Percentiles rank a stretch among this genome's conserved stretches.
These are phyloP conservation scores for Sclerotinia spermophila DNA, from an alignment of 2,329 filamentous ascomycete genomes.

Conservation along the genomic window DNA sequence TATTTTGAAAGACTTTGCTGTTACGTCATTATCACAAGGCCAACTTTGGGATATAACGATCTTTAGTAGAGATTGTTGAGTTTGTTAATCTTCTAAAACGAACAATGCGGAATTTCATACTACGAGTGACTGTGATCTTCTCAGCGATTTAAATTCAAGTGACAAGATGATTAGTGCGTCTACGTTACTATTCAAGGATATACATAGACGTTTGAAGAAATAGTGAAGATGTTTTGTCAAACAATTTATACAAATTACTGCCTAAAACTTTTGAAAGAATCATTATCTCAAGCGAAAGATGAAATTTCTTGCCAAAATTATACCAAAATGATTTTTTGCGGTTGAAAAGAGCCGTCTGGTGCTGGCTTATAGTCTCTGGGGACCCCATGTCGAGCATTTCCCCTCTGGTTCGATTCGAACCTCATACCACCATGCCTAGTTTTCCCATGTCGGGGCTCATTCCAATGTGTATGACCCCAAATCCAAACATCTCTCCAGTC, in stretches of 20 bases:
- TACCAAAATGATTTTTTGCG: not conserved
- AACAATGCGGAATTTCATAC: not conserved
- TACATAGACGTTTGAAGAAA: not conserved
- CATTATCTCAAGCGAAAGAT: no score
- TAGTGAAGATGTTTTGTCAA: not conserved
- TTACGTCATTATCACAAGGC: not conserved
- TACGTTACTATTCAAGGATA: not conserved
- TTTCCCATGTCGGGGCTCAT: not conserved
- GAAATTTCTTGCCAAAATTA: not conserved
- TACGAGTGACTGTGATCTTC: not conserved
- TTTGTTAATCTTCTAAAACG: not conserved
- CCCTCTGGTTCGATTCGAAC: slow-evolving; percentile 1
- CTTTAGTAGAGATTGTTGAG: not conserved
- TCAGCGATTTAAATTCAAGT: no score
- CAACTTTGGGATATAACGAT: not conserved
- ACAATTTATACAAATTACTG: not conserved
- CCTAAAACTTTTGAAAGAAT: not conserved
- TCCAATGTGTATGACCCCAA: slow-evolving; percentile 14
- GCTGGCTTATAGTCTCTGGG: not conserved
- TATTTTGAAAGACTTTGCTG: not conserved
- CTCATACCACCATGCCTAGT: slow-evolving; percentile 1
- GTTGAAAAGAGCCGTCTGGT: not conserved
- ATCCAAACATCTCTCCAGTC: slow-evolving; percentile 9
- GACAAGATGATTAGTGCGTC: not conserved
- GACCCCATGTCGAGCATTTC: not conserved